Evolutionary conservation across 345 rosid species (phyloP).

Genomic region (Cochlearia excelsa): DNA sequence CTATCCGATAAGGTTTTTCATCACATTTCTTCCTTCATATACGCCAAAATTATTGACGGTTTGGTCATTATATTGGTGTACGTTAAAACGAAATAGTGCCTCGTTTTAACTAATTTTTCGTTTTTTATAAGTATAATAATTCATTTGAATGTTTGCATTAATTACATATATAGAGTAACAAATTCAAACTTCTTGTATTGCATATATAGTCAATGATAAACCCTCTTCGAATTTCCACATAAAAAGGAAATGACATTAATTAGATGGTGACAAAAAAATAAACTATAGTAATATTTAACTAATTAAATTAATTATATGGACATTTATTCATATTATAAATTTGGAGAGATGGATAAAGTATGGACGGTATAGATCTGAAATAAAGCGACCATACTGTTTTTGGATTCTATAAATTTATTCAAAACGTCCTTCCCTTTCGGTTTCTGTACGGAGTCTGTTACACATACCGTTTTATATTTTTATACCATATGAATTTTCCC

Average conservation of each 20-base stretch:
- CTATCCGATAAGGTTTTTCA: slow-evolving; percentile 30
- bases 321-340: no score
- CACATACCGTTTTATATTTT: no score
- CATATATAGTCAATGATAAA: no score
- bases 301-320: no score
- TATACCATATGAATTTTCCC: no score
- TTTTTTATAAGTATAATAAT: no score
- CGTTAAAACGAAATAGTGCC: neutral
- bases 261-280: neutral
- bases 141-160: no score
- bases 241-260: no score
- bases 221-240: no score
- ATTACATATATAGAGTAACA: no score
- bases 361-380: slow-evolving; percentile 27
- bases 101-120: slow-evolving; percentile 3
- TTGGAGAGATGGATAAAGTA: slow-evolving; percentile 20
- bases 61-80: neutral
- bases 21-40: slow-evolving; percentile 26
- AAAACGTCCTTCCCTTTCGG: slow-evolving; percentile 4
- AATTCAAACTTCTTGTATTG: no score
- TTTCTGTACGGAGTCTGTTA: slow-evolving; percentile 25
- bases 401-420: slow-evolving; percentile 23
- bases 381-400: slow-evolving; percentile 24
- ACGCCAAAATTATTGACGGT: slow-evolving; percentile 23
- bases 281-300: no score